phyloP scores from a whole-genome alignment of 139 green algal species.

The Trebouxia sp. region DNA sequence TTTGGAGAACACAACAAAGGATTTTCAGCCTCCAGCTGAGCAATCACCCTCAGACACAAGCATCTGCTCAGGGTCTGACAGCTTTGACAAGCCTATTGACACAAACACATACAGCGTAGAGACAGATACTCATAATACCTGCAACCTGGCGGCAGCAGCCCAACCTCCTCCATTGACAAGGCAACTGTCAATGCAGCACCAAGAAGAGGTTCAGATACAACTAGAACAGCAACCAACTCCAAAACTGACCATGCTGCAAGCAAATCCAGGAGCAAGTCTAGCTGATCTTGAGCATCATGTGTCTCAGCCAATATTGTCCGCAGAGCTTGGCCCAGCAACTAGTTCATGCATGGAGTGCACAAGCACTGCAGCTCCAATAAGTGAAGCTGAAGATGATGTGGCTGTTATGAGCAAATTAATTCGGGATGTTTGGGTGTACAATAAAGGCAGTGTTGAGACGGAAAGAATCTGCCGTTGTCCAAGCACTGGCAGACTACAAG shows the following conservation, averaged over 20 bases:
- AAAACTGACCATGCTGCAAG: not conserved
- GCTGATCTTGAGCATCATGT: constrained; percentile 15
- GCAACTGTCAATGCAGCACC: constrained; percentile 11
- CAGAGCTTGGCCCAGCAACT: constrained; percentile 10
- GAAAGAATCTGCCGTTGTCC: constrained; percentile 14
- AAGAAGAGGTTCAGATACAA: constrained; percentile 16
- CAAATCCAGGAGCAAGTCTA: constrained; percentile 5
- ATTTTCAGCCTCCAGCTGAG: constrained; percentile 1
- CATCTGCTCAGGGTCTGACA: constrained; percentile 12
- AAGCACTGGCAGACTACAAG: constrained; percentile 18
- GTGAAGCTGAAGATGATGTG: not conserved
- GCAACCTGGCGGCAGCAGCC: constrained; percentile 14
- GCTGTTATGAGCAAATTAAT: constrained; percentile 1
- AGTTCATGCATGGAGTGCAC: not conserved
- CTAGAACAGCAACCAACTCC: constrained; percentile 13
- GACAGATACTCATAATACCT: constrained; percentile 12
- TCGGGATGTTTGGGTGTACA: not conserved
- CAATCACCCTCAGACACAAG: constrained; percentile 16
- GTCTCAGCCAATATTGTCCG: constrained; percentile 12
- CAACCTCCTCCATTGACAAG: constrained; percentile 16
- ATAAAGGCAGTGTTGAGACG: not conserved
- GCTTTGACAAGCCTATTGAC: constrained; percentile 5
- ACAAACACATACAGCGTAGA: constrained; percentile 10
- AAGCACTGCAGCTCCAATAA: not conserved
- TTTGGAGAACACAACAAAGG: constrained; percentile 15